These are phyloP conservation scores for Solanum tacnaense DNA, from an alignment of 257 asterid species.

Conservation along the genomic window DNA sequence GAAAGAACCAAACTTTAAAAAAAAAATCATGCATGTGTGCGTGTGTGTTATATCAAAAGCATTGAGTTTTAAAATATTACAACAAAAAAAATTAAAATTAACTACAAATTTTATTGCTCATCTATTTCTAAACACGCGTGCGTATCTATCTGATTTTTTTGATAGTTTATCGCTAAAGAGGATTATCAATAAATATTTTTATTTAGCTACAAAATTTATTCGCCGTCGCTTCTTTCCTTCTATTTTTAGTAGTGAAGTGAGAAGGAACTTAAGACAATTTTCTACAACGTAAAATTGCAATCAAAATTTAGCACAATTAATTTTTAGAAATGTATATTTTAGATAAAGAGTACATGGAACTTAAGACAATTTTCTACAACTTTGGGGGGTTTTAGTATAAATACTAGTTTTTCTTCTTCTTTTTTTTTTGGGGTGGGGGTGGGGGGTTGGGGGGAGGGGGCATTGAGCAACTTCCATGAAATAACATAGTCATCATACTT, in stretches of 20 bases:
- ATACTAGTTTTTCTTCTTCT: no score
- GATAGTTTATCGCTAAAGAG: not conserved
- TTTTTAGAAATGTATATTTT: not conserved
- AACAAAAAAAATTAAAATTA: not conserved
- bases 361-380: not conserved
- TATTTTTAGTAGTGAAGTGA: not conserved
- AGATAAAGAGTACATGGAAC: not conserved
- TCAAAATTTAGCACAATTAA: not conserved
- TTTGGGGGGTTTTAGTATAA: not conserved
- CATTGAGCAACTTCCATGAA: slow-evolving; percentile 1
- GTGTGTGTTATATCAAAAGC: not conserved
- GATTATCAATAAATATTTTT: not conserved
- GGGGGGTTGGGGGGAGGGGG: not conserved
- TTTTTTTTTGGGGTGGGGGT: no score
- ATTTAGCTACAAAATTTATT: not conserved
- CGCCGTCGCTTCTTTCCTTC: not conserved
- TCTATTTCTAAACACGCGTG: not conserved
- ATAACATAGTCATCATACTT: not conserved
- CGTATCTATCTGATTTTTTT: not conserved
- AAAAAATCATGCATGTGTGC: not conserved
- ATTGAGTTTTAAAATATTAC: not conserved
- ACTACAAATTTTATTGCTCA: not conserved
- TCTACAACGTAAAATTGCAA: not conserved
- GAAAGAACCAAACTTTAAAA: not conserved
- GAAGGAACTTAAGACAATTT: no score